Evolutionary conservation across 768 basidiomycete species (phyloP), one percentile per base, ranked within the genome.

Genomic region (Rhizopogon vulgaris): DNA sequence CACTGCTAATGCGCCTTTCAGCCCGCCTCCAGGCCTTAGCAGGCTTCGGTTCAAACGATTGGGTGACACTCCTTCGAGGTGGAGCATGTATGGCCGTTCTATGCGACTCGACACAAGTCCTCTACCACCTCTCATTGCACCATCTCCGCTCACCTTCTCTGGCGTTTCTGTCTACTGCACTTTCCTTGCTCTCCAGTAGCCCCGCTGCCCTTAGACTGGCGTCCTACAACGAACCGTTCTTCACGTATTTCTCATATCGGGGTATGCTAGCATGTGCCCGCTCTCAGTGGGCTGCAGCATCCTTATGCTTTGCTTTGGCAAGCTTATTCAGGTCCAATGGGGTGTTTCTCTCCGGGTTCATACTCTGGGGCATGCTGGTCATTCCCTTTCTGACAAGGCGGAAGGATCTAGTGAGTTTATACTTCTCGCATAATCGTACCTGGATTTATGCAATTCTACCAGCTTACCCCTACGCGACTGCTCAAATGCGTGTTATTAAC

Each of bases 221-320:
- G 0, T 78, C 87, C 0, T 95, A 89, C 65, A 82, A 72, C 45
- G 95, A 98, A 61, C 89, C 94, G 0, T 87, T 92, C 65, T 94
- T 90, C 67, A 87, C 94, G 0, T 79, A 80, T 53, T 68, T 88
- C 24, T 87, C 91, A 0, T 95, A 94, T 63, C 73, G 68, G 61
- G 67, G 67, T 3, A 69, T 68, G 67, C 63, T 63, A 52, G 56
- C 64, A 3, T 70, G 67, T 46, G 60, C 60, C 14, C 57, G 63
- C 25, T 53, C 42, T 15, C 73, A 73, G 52, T 89, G 84, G 80
- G 27, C 77, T 27, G 42, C 56, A 14, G 85, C 90, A 6, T 68
- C 86, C 0, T 1, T 85, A 6, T 75, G 67, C 54, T 92, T 95
- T 64, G 69, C 79, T 2, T 55, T 83, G 3, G 88, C 91, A 1